These are phyloP conservation scores for Teunomyces barrocoloradensis DNA, from an alignment of 805 yeast species.

Conservation along the genomic window DNA sequence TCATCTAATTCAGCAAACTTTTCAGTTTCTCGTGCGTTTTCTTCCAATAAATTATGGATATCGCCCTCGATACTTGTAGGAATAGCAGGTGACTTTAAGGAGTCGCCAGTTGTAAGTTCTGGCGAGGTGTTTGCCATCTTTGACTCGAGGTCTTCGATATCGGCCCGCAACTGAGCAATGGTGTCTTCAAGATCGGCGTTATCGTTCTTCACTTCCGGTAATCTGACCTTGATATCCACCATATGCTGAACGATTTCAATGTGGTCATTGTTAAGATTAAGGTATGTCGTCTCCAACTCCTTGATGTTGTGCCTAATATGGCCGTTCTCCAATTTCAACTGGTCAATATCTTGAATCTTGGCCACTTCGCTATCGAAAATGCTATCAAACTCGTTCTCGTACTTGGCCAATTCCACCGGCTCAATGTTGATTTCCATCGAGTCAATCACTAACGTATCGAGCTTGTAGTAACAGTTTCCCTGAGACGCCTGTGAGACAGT, in stretches of 20 bases:
- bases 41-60: slow-evolving; percentile 33
- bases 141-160: slow-evolving; percentile 41
- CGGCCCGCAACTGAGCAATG: slow-evolving; percentile 30
- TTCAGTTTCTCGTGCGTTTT: slow-evolving; percentile 40
- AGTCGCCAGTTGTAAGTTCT: slow-evolving; percentile 5
- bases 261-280: slow-evolving; percentile 76
- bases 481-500: slow-evolving; percentile 8
- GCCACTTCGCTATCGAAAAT: slow-evolving; percentile 67
- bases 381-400: slow-evolving; percentile 70
- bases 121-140: slow-evolving; percentile 23
- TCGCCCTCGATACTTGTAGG: slow-evolving; percentile 37
- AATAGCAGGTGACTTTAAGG: slow-evolving; percentile 8
- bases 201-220: slow-evolving; percentile 76
- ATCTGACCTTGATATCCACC: slow-evolving; percentile 71
- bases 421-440: slow-evolving; percentile 71
- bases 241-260: slow-evolving; percentile 82
- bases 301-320: slow-evolving; percentile 70
- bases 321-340: slow-evolving; percentile 62
- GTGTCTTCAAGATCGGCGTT: slow-evolving; percentile 56
- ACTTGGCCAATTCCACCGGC: slow-evolving; percentile 71
- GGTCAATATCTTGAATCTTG: slow-evolving; percentile 60
- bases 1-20: slow-evolving; percentile 38
- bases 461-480: slow-evolving; percentile 45
- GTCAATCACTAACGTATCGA: slow-evolving; percentile 73
- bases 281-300: slow-evolving; percentile 66